Conservation (phyloP, 352 stramenopile species). For the Globisporangium carolinianum region DNA sequence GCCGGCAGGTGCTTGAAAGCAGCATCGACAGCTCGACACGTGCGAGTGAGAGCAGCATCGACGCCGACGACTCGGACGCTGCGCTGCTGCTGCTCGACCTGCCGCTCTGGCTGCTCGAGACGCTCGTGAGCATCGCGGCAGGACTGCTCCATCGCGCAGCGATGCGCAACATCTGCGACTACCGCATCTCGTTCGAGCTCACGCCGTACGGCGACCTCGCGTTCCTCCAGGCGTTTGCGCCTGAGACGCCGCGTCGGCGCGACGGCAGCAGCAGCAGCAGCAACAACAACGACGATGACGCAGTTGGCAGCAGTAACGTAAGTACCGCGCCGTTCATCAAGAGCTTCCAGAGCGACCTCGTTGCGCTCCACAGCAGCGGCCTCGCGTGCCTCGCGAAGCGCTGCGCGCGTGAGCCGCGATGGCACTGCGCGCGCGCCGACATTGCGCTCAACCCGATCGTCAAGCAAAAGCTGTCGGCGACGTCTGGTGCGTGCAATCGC, state of each 20-base stretch:
- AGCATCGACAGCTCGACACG: background rate
- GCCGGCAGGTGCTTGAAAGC: conserved; percentile 21
- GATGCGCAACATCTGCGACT: conserved; percentile 71
- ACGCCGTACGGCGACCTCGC: conserved; percentile 77
- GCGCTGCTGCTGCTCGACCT: conserved; percentile 38
- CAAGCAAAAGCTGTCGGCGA: conserved; percentile 53
- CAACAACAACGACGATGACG: background rate
- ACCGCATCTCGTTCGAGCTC: conserved; percentile 75
- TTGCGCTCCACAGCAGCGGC: conserved; percentile 38
- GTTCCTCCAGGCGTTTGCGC: conserved; percentile 63
- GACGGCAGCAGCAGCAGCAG: conserved; percentile 1
- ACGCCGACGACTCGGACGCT: conserved; percentile 12
- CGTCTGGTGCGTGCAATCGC: conserved; percentile 30
- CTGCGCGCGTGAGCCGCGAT: conserved; percentile 68
- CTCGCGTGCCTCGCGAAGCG: conserved; percentile 46
- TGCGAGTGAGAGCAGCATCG: conserved; percentile 7
- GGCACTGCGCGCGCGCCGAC: conserved; percentile 69
- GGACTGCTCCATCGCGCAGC: conserved; percentile 64
- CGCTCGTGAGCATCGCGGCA: conserved; percentile 54
- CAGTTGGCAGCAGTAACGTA: conserved; percentile 14
- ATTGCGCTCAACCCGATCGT: conserved; percentile 66
- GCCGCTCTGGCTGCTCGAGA: conserved; percentile 63
- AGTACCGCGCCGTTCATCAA: conserved; percentile 48
- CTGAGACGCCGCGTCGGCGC: conserved; percentile 21
- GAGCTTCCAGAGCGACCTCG: conserved; percentile 47